Evolutionary conservation across 768 basidiomycete species (phyloP).

Genomic region (Phlegmacium glaucopus): DNA sequence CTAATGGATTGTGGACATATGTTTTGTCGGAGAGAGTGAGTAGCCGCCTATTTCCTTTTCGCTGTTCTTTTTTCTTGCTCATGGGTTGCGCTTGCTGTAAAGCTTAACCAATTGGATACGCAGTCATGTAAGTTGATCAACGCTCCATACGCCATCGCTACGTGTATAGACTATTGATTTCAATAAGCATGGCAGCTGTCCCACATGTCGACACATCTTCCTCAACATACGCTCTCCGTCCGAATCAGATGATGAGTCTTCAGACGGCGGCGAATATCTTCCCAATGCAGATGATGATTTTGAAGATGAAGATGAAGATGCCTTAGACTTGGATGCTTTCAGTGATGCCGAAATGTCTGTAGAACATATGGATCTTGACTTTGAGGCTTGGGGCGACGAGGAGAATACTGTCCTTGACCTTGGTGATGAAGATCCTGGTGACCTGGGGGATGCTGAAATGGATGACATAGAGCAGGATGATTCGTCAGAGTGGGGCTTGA

Average conservation of each 20-base stretch:
- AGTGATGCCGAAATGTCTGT: constrained; percentile 35
- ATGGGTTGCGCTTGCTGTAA: not conserved
- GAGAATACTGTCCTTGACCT: not conserved
- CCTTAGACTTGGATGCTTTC: constrained; percentile 41
- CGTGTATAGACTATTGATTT: not conserved
- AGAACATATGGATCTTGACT: constrained; percentile 36
- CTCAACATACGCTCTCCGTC: constrained; percentile 47
- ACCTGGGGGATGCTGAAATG: constrained; percentile 21
- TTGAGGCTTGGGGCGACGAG: constrained; percentile 19
- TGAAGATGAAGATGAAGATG: constrained; percentile 52
- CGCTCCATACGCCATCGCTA: not conserved
- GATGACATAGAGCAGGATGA: constrained; percentile 21
- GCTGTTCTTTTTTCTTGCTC: constrained; percentile 2
- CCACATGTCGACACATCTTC: constrained; percentile 61
- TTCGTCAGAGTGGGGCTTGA: constrained; percentile 35
- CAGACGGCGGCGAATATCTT: constrained; percentile 65
- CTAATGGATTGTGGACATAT: constrained; percentile 59
- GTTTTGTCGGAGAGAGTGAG: constrained; percentile 65
- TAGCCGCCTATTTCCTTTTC: not conserved
- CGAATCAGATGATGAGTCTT: constrained; percentile 61
- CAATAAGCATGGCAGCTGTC: constrained; percentile 65
- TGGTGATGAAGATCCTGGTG: constrained; percentile 11
- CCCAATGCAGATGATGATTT: constrained; percentile 41
- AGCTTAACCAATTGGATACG: constrained; percentile 70
- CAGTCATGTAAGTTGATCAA: constrained; percentile 39